These are phyloP conservation scores for Russula lepida DNA, from an alignment of 768 basidiomycete genomes.

Conservation along the genomic window DNA sequence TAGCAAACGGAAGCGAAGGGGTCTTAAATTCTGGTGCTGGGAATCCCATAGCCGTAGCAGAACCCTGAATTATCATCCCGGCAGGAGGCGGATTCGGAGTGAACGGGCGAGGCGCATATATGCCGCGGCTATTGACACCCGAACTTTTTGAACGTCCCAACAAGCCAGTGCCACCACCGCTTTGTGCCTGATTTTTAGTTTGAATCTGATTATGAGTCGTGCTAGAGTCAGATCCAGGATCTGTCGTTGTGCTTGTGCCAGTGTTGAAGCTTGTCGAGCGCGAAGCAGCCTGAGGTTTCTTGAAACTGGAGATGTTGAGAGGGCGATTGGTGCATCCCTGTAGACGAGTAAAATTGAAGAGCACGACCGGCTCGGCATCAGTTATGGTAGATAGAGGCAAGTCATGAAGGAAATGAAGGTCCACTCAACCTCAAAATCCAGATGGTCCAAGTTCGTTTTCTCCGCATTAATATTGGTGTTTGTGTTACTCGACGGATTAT, in stretches of 20 bases:
- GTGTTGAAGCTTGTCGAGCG: neutral
- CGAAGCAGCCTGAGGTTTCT: neutral
- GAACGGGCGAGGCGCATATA: conserved; percentile 17
- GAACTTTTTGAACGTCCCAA: neutral
- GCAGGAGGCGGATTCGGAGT: neutral
- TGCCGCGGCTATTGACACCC: neutral
- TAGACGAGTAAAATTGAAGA: neutral
- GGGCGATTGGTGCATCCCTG: neutral
- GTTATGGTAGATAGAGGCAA: neutral
- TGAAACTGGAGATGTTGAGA: conserved; percentile 11
- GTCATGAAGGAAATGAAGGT: too few relatives aligned
- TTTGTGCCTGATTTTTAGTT: neutral
- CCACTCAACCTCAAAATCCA: neutral
- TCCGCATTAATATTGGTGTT: too few relatives aligned
- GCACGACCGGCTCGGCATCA: neutral
- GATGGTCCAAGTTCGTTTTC: neutral
- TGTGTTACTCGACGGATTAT: neutral
- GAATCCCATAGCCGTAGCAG: neutral
- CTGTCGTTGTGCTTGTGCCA: neutral
- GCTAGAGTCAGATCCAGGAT: neutral
- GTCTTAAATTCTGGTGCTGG: conserved; percentile 8
- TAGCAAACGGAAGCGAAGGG: conserved; percentile 6
- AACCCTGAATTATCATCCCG: neutral
- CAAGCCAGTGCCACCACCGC: neutral
- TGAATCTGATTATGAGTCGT: neutral